Evolutionary conservation across 108 stramenopile species (phyloP).

Genomic region (Nitzschia sp.): DNA sequence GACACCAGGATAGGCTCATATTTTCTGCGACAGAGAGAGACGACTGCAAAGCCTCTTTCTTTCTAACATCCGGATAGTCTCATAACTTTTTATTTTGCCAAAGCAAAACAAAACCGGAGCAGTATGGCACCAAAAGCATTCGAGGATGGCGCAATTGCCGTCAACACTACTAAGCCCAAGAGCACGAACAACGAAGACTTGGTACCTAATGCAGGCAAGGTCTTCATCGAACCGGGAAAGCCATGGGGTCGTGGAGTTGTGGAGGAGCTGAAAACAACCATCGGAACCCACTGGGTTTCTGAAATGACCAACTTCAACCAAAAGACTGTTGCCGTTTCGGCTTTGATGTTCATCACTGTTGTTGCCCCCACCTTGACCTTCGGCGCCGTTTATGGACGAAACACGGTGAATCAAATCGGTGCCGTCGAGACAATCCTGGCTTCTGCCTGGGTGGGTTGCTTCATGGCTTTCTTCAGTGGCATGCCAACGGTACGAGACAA

Average conservation of each 20-base stretch:
- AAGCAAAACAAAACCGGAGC: too few relatives aligned
- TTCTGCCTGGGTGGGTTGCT: conserved; percentile 46
- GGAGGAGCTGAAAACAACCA: conserved; percentile 33
- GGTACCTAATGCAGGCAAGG: background rate
- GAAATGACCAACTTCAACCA: conserved; percentile 62
- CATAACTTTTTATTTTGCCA: too few relatives aligned
- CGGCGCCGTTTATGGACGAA: conserved; percentile 49
- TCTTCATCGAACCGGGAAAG: background rate
- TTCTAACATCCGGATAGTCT: too few relatives aligned
- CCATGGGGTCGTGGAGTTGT: conserved; percentile 48
- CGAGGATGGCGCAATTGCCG: too few relatives aligned
- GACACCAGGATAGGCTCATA: too few relatives aligned
- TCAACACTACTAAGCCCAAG: background rate
- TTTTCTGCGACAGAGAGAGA: too few relatives aligned
- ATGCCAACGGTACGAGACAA: conserved; percentile 45
- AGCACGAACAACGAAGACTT: background rate
- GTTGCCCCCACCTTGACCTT: conserved; percentile 69
- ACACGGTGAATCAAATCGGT: conserved; percentile 66
- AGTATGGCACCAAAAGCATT: too few relatives aligned
- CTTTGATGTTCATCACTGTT: conserved; percentile 81
- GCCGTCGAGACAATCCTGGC: conserved; percentile 49
- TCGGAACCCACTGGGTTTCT: conserved; percentile 33
- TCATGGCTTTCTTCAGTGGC: conserved; percentile 44
- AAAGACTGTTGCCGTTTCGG: conserved; percentile 46
- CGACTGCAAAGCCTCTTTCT: too few relatives aligned